Evolutionary conservation across 2,329 filamentous ascomycete genomes (phyloP), one percentile per base, ranked within the genome.

Genomic region (Aspergillus luchuensis): DNA sequence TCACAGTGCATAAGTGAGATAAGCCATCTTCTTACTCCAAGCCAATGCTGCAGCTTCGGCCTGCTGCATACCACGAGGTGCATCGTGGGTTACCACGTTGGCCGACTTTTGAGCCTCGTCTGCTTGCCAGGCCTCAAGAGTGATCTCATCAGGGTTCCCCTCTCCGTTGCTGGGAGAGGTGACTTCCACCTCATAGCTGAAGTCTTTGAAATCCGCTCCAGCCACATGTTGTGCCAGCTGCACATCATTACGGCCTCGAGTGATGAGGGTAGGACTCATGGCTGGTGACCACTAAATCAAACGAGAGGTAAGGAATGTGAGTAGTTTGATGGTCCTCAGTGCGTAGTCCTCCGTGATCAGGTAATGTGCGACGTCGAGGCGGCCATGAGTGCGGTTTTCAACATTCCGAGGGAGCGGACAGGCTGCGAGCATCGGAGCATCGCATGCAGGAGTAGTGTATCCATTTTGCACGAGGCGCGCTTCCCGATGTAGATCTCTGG

Each of bases 1-100:
- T 23, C 7, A 52, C 50, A 36, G 36, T 15, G 50, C 50, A 38
- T 52, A 52, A 21, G 36, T 52, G 2, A 52, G 30, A 36, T 38
- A 38, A 2, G 36, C 19, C 11, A 21, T 52, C 30, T 52, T 52
- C 30, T 23, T 52, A 19, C 28, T 52, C 50, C 50, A 52, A 17
- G 36, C 50, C 19, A 23, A 39, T 5, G 50, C 50, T 39, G 50
- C 50, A 1, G 50, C 50, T 17, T 61, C 56, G 5, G 49, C 56
- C 49, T 54, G 43, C n/a, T 61, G 59, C 10, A 63, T 45, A 13
- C 61, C 61, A 8, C 61, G 17, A 15, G 54, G 59, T 5, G 61
- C 61, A 8, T 57, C 56, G 17, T 59, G 58, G 4, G 61, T 61
- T 4, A 60, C 54, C 15, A 48, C 54, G n/a, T 39, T 51, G 15